phyloP scores from a whole-genome alignment of 1,284 basidiomycete genomes.

The Microbotryomycetes sp. region DNA sequence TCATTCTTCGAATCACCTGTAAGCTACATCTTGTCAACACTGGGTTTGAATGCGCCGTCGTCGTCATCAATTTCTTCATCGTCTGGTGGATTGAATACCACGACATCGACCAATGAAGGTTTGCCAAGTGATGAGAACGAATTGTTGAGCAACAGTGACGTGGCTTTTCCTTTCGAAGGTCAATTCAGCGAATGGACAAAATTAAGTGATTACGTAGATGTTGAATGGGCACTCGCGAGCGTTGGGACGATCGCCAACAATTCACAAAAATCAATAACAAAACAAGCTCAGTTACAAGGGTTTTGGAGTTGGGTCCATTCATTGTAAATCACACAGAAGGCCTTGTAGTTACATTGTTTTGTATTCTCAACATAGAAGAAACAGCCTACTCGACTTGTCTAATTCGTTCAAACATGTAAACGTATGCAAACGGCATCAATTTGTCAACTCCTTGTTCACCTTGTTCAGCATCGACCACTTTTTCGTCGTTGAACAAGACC shows the following conservation, averaged over 20 bases:
- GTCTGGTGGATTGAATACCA: neutral
- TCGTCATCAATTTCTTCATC: neutral
- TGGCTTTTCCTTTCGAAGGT: conserved; percentile 32
- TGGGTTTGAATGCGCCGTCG: conserved; percentile 3
- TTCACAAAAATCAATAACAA: neutral
- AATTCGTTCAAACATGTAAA: conserved; percentile 69
- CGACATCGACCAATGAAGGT: neutral
- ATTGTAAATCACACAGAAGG: too few relatives aligned
- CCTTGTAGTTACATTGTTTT: too few relatives aligned
- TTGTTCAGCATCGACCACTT: conserved; percentile 74
- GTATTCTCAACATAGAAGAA: too few relatives aligned
- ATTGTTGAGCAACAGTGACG: conserved; percentile 25
- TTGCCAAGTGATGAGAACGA: conserved; percentile 36
- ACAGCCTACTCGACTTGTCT: neutral
- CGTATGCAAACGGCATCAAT: conserved; percentile 73
- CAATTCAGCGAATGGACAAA: conserved; percentile 33
- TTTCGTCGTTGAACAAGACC: conserved; percentile 93
- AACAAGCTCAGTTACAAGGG: neutral
- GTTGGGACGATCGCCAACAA: neutral
- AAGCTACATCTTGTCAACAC: neutral
- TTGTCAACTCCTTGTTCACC: conserved; percentile 57
- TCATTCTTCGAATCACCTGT: conserved; percentile 4
- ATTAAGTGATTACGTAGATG: conserved; percentile 13
- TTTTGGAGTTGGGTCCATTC: neutral
- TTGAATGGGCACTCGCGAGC: conserved; percentile 31